These are phyloP conservation scores for Fusarium duplospermum DNA, from an alignment of 2,329 filamentous ascomycete species.

Conservation along the genomic window DNA sequence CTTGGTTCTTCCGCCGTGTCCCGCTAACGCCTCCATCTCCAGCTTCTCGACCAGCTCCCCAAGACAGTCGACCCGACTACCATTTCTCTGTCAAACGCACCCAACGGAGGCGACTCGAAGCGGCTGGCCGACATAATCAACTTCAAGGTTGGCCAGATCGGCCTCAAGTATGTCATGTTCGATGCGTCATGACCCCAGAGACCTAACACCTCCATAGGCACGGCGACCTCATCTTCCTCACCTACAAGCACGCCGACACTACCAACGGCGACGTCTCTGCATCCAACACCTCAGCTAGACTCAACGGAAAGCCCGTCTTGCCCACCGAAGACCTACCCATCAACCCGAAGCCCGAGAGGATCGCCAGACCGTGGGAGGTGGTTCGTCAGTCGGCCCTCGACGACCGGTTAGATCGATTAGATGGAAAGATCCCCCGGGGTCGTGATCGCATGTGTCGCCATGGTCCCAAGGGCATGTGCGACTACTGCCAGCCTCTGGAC, in stretches of 20 bases:
- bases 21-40: constrained; percentile 25
- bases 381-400: constrained; percentile 90
- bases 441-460: constrained; percentile 95
- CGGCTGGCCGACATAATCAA: constrained; percentile 67
- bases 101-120: constrained; percentile 68
- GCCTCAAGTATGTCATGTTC: constrained; percentile 62
- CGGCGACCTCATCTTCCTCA: constrained; percentile 90
- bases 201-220: constrained; percentile 62
- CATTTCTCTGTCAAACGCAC: constrained; percentile 72
- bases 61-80: constrained; percentile 70
- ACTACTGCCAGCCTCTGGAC: constrained; percentile 97
- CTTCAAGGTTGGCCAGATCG: constrained; percentile 68
- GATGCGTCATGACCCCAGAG: background rate
- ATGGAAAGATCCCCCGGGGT: constrained; percentile 87
- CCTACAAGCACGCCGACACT: constrained; percentile 73
- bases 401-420: constrained; percentile 83
- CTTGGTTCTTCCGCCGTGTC: background rate
- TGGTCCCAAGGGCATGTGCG: constrained; percentile 97
- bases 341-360: constrained; percentile 73
- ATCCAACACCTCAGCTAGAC: constrained; percentile 67
- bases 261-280: constrained; percentile 45
- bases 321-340: constrained; percentile 75
- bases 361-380: constrained; percentile 77
- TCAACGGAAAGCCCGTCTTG: constrained; percentile 82
- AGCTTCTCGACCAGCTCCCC: constrained; percentile 71